Evolutionary conservation across 768 basidiomycete genomes (phyloP).

Genomic region (Suillus ampliporus): DNA sequence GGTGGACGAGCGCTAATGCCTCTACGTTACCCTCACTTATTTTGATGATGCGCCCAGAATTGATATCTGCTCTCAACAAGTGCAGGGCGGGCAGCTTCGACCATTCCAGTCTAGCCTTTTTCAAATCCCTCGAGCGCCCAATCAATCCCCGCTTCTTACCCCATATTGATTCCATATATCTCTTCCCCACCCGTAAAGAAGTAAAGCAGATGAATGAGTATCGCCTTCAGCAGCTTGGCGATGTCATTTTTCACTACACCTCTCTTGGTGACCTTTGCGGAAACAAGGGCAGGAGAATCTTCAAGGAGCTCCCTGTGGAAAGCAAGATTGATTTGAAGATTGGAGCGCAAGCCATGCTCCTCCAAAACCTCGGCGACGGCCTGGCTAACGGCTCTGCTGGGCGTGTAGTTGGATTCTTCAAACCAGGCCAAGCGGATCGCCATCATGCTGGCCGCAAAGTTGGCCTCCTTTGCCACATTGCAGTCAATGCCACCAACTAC

Average conservation of each 20-base stretch:
- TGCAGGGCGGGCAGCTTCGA: constrained; percentile 68
- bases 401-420: constrained; percentile 58
- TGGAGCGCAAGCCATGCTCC: constrained; percentile 70
- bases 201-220: constrained; percentile 68
- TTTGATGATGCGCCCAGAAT: constrained; percentile 44
- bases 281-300: constrained; percentile 55
- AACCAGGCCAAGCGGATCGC: too few species aligned
- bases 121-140: constrained; percentile 49
- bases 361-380: constrained; percentile 65
- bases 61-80: constrained; percentile 78
- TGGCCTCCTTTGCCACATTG: too few species aligned
- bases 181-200: constrained; percentile 71
- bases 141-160: constrained; percentile 30
- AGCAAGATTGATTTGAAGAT: constrained; percentile 59
- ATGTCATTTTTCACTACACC: too few species aligned
- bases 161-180: constrained; percentile 53
- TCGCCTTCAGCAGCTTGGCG: constrained; percentile 42
- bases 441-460: too few species aligned
- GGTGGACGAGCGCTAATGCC: too few species aligned
- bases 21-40: too few species aligned
- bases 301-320: constrained; percentile 68
- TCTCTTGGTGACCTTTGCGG: too few species aligned
- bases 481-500: too few species aligned
- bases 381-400: constrained; percentile 79
- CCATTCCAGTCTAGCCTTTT: constrained; percentile 48